Evolutionary conservation across 441 rosid species (phyloP).

Genomic region (Jatropha podagrica): DNA sequence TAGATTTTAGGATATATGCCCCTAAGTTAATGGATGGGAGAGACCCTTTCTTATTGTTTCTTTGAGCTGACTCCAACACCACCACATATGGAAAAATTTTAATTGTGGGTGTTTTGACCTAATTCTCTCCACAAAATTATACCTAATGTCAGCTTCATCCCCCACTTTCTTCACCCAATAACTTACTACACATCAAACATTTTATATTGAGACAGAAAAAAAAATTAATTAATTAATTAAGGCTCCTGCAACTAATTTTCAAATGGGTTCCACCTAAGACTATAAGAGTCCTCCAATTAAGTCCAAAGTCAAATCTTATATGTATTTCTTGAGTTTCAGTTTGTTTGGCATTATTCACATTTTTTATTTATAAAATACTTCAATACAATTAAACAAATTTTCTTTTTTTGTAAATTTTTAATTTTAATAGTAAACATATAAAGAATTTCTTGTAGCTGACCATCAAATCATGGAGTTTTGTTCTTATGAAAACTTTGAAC

Average conservation of each 20-base stretch:
- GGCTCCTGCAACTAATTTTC: background rate
- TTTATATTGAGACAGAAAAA: background rate
- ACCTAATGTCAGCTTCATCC: conserved; percentile 5
- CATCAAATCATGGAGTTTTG: background rate
- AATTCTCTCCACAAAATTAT: conserved; percentile 8
- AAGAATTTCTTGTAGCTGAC: background rate
- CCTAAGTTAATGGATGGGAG: conserved; percentile 9
- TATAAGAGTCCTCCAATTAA: background rate
- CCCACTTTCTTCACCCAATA: conserved; percentile 6
- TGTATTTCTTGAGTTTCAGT: too few relatives aligned
- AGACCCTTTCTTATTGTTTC: background rate
- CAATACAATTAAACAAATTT: too few relatives aligned
- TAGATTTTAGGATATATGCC: background rate
- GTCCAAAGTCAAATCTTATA: background rate
- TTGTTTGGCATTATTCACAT: too few relatives aligned
- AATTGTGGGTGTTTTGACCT: conserved; percentile 20
- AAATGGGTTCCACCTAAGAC: conserved; percentile 20
- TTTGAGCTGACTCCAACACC: conserved; percentile 15
- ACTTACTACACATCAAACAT: conserved; percentile 5
- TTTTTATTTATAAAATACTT: too few relatives aligned
- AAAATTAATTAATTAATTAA: background rate
- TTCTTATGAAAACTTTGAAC: background rate
- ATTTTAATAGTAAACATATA: too few relatives aligned
- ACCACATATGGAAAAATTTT: background rate
- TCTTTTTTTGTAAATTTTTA: too few relatives aligned